Evolutionary conservation across 495 filamentous ascomycete species (phyloP), one percentile per base, ranked within the genome.

Genomic region (Penicillium mononematosum): DNA sequence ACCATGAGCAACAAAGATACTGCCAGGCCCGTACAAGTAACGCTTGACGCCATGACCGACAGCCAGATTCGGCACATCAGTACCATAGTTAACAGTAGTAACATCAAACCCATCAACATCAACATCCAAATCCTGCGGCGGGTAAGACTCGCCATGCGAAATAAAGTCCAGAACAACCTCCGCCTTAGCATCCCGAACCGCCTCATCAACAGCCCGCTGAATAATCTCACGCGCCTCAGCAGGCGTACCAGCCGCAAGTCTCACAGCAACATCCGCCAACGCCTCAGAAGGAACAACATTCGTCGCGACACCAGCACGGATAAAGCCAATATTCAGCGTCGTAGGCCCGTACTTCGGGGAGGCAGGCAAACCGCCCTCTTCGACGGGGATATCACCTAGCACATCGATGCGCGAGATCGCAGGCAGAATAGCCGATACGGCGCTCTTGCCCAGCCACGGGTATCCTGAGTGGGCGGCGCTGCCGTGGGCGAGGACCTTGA

Each of bases 1-100:
- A 4, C 86, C 85, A 70, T 98, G 93, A 4, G 94, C 93, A 44
- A 96, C 90, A 52, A 92, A 77, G 51, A 98, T 97, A 55, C 78
- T 89, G 0, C 93, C 93, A 1, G 90, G 92, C 0, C 91, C 93
- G 73, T 92, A 98, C 39, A 96, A 75, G 70, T 96, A 98, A 50
- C 85, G 81, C 71, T 87, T 89, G 47, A 93, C 88, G 1, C 61
- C 65, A 11, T 53, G 46, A 27, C 63, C 57, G 11, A 78, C 53
- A 29, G 85, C 78, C 43, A 98, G 66, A 56, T 90, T 85, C 1
- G 90, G 88, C 32, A 96, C 85, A 71, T 98, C 93, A 10, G 93
- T 98, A 4, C 93, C 93, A 66, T 97, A 98, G 58, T 95, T 96
- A 3, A 90, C 90, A 1, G 88, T 84, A 11, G 84, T 85, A 0